These are phyloP conservation scores for Phalaenopsis hybrid DNA, from an alignment of 116 monocot species.

Conservation along the genomic window DNA sequence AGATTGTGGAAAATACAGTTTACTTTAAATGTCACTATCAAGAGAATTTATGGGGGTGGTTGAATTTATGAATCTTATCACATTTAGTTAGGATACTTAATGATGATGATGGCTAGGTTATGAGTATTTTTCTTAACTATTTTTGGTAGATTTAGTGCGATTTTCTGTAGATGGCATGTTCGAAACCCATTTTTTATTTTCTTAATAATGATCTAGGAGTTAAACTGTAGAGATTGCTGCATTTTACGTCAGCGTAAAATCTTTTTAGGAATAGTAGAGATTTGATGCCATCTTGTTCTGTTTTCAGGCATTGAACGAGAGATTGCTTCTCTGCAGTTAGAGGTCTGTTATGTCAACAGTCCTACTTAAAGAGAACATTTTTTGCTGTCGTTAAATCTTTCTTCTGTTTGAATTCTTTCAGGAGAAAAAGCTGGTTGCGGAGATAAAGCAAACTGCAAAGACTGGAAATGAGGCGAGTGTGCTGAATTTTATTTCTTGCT, in stretches of 20 bases:
- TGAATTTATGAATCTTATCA: background rate
- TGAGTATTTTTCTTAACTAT: background rate
- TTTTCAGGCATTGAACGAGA: conserved; percentile 72
- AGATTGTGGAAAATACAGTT: background rate
- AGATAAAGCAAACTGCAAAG: conserved; percentile 87
- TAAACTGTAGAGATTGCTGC: background rate
- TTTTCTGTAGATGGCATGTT: background rate
- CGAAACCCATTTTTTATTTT: background rate
- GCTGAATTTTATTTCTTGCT: background rate
- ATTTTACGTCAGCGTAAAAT: background rate
- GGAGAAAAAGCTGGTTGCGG: conserved; percentile 86
- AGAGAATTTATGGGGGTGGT: background rate
- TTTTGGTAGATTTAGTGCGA: background rate
- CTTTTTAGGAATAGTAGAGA: background rate
- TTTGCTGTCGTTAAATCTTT: background rate
- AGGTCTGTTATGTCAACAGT: conserved; percentile 34
- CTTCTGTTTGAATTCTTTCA: conserved; percentile 15
- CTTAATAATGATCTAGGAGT: background rate
- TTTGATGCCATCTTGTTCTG: conserved; percentile 1
- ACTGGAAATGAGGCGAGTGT: conserved; percentile 76
- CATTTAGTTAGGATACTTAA: background rate
- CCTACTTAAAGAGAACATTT: background rate
- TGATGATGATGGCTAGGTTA: background rate
- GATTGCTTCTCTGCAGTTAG: conserved; percentile 73
- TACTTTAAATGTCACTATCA: background rate